Conservation (phyloP, 768 basidiomycete species). For the Kwoniella pini region DNA sequence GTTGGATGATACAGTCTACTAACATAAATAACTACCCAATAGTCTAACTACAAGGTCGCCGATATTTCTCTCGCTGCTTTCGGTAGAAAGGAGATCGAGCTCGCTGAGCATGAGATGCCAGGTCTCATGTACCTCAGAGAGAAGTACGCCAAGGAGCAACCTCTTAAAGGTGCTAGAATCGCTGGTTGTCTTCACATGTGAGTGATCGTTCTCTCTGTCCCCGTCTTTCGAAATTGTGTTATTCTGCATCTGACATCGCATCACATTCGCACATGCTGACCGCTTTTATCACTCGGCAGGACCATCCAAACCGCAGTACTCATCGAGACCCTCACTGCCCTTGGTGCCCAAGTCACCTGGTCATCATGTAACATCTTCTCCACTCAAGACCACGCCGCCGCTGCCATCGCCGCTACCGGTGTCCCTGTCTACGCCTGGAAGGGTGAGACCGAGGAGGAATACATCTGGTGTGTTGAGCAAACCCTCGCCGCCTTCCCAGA, state of each 20-base stretch:
- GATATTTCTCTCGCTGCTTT: conserved; percentile 98
- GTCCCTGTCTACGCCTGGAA: conserved; percentile 99
- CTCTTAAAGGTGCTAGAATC: conserved; percentile 90
- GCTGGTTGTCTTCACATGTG: conserved; percentile 98
- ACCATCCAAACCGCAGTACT: conserved; percentile 98
- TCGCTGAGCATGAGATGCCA: conserved; percentile 79
- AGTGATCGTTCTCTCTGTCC: conserved; percentile 33
- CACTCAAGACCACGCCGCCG: conserved; percentile 98
- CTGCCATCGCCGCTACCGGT: conserved; percentile 96
- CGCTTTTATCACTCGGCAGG: conserved; percentile 60
- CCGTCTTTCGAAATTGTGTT: neutral
- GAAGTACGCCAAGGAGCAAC: conserved; percentile 80
- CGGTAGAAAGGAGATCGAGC: conserved; percentile 97
- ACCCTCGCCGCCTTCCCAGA: conserved; percentile 82
- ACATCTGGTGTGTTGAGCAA: conserved; percentile 97
- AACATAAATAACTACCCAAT: neutral
- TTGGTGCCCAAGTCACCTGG: conserved; percentile 98
- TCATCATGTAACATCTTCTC: conserved; percentile 99
- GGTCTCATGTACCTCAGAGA: conserved; percentile 81
- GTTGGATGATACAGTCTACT: neutral
- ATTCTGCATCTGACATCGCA: neutral
- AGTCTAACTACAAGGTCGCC: conserved; percentile 74
- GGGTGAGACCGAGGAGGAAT: conserved; percentile 99
- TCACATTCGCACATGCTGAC: conserved; percentile 18
- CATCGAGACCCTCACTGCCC: conserved; percentile 92